Conservation (phyloP, 345 rosid species). For the Populus ilicifolia region DNA sequence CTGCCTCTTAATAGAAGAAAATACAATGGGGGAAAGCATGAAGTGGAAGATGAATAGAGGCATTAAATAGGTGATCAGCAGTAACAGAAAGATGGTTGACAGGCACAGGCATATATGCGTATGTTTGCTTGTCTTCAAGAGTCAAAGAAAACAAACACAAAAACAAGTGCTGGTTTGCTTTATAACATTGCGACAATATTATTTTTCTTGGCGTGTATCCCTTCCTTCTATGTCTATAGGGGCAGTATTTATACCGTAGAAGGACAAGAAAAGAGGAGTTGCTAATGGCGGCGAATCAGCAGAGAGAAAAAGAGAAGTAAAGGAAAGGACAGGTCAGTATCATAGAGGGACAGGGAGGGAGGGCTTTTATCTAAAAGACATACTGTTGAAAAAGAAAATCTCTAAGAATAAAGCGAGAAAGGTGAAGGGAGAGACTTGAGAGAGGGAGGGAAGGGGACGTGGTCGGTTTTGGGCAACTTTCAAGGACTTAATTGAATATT, state of each 20-base stretch:
- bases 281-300: constrained; percentile 21
- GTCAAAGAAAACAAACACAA: neutral
- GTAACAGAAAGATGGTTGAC: neutral
- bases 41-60: neutral
- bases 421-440: neutral
- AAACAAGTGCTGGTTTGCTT: neutral
- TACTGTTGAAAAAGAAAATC: constrained; percentile 1
- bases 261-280: constrained; percentile 2
- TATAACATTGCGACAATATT: neutral
- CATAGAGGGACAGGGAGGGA: constrained; percentile 4
- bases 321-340: neutral
- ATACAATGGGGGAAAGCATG: neutral
- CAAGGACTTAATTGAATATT: neutral
- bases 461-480: constrained; percentile 1
- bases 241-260: neutral
- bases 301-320: neutral
- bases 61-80: neutral
- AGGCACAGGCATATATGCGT: neutral
- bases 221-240: neutral
- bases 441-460: neutral
- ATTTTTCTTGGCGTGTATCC: neutral
- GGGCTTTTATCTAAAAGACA: neutral
- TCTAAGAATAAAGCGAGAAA: neutral
- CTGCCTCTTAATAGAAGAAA: neutral
- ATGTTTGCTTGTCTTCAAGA: neutral